Evolutionary conservation across 2,329 filamentous ascomycete genomes (phyloP).

Genomic region (Verticillium dahliae): DNA sequence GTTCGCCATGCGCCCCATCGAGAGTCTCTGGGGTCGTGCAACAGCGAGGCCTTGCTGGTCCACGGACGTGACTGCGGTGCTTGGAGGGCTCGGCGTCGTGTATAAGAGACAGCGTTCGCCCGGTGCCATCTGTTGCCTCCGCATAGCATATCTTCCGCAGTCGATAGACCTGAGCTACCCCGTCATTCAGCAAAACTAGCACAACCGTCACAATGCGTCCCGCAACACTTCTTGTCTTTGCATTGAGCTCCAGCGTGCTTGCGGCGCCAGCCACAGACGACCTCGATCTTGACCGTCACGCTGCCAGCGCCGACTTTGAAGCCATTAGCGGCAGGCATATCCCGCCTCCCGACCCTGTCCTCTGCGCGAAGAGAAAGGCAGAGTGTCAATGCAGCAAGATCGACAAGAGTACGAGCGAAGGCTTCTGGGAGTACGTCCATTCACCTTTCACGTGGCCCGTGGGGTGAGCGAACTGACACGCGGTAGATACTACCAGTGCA

Average conservation of each 20-base stretch:
- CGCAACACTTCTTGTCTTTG: not conserved
- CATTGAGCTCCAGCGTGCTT: slow-evolving; percentile 10
- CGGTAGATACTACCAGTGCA: slow-evolving; percentile 25
- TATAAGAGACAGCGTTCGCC: no score
- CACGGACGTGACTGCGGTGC: no score
- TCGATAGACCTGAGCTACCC: no score
- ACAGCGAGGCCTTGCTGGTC: no score
- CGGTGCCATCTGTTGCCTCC: no score
- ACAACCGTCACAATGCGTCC: not conserved
- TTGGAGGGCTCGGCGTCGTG: no score
- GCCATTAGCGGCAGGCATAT: slow-evolving; percentile 7
- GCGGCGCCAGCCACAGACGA: not conserved
- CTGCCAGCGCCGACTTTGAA: not conserved
- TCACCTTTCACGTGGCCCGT: slow-evolving; percentile 7
- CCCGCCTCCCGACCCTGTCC: slow-evolving; percentile 1
- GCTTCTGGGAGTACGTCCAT: not conserved
- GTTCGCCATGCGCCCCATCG: no score
- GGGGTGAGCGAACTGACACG: not conserved
- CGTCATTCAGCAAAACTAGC: not conserved
- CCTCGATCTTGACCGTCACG: not conserved
- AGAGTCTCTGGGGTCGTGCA: no score
- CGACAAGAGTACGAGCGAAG: slow-evolving; percentile 1
- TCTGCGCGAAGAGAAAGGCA: slow-evolving; percentile 3
- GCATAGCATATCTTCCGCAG: no score
- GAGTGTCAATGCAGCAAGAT: slow-evolving; percentile 20